Evolutionary conservation across 805 yeast species (phyloP), one percentile per base, ranked within the genome.

Genomic region (Vanderwaltozyma polyspora): DNA sequence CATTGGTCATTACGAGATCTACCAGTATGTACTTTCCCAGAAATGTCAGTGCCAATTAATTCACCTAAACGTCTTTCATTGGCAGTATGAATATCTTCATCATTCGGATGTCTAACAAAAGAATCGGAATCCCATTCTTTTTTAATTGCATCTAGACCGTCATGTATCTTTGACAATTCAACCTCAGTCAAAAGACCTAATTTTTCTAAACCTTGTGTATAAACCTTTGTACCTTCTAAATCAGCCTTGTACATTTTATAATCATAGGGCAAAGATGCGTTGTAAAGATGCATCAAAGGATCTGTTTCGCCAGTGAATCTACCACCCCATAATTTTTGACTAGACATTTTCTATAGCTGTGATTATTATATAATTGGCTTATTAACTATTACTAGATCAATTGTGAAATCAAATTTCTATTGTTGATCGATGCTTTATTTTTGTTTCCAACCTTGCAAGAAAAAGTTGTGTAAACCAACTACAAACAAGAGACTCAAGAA

Each of bases 21-120:
- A 41, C 99, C 99, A n/a, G 99, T 91, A 60, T 91, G 99, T 21
- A 91, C 97, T 52, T 91, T 91, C 27, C 99, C 99, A 12, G 97
- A 83, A 55, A 91, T 89, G 36, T 75, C 76, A 51, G 76, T 77
- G 37, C 98, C 99, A 51, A 91, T 91, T 35, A 91, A 66, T 63
- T 91, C 99, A 32, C 99, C 98, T 43, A 91, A 67, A 53, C 98
- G 73, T 65, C 99, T 82, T 66, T 91, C 99, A 56, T 91, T 91
- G 29, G 98, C 98, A 28, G 99, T 91, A 59, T 91, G 99, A 43
- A 91, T 91, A 54, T 91, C 99, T 62, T 91, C 99, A 60, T 91
- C 99, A 34, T 48, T 52, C 16, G 56, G 46, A 32, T 54, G 57
- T 44, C 55, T 51, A 31, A 40, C 49, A 37, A 58, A 58, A 14